Evolutionary conservation across 2,329 filamentous ascomycete genomes (phyloP), one percentile per base, ranked within the genome.

Genomic region (Phialemoniopsis sp.): DNA sequence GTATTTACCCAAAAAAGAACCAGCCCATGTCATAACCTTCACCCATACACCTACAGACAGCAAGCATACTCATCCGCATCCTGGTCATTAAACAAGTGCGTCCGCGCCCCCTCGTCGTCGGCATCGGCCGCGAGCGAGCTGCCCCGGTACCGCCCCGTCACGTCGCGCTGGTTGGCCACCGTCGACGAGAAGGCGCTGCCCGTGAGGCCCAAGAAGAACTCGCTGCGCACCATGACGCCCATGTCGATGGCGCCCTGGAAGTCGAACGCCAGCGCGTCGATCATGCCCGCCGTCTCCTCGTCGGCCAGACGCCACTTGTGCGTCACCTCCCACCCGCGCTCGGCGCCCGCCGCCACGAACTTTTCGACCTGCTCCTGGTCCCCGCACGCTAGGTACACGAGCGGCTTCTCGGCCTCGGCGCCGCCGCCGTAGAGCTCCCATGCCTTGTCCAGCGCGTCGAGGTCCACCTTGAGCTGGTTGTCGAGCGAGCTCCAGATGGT

Each of bases 401-500:
- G 41, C 3, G 60, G 59, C 39, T 51, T 54, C 17, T 47, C 31
- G 18, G 15, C 43, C 31, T 29, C 19, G 9, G 29, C 41, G 13
- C 37, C 41, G 4, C 28, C 32, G 8, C 50, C 52, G 42, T 49
- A 53, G 30, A 48, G 49, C n/a, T 34, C 37, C 59, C 58, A 63
- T 8, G 55, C 53, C 13, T 41, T 37, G 39, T 63, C 60, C 13
- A 63, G 51, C 7, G 51, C 54, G 41, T 62, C 60, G 1, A 63
- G 55, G 43, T 62, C 57, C 26, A 52, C 48, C 4, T 36, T 36
- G 10, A 62, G 52, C 46, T 63, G 60, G 41, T 55, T 43, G 17
- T 63, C 60, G 33, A 57, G 46, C 1, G 54, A 48, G n/a, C 48
- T 54, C 60, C 60, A 63, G 38, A 63, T 62, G 37, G 51, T 62